Base-by-base conservation (phyloP, 164 flowering plant species). In the Echeveria elegans region DNA sequence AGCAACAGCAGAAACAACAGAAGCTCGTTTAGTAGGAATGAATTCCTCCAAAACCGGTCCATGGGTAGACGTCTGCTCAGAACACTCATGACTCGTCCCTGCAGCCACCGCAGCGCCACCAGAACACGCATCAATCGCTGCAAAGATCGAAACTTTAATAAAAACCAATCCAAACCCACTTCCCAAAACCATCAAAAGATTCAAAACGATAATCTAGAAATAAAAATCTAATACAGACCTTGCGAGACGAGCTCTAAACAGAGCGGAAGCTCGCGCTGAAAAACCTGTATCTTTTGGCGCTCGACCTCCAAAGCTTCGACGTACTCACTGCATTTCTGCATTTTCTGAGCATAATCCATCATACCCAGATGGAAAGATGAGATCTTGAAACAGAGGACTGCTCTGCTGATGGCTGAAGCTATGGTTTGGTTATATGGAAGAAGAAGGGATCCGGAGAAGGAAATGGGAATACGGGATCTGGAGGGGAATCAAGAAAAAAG, bases 261-360 rank as follows among this genome's bases (percentile, higher is more conserved):
- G 32, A 91, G 86, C 66, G 97, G 97, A n/a, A 91, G 86, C 69
- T 89, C 97, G 1, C 97, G 85, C 29, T 84, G 84, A 64, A 91
- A 91, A 60, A 89, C 94, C 45, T 80, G 85, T 63, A 91, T 87
- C 81, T 91, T 91, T 1, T 72, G 71, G 30, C 83, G 81, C 48
- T 91, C 97, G 70, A 82, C 87, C 48, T 87, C 89, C 9, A 91
- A 66, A 7, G 86, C 86, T 8, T 82, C 80, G 8, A 88, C 69
- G 53, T 89, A 86, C 10, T 83, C 83, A 26, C 74, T 77, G 37
- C 78, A 77, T 40, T 71, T 78, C 68, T 74, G 72, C 76, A 72
- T 65, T 59, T 84, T 78, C 24, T 80, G 78, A 0, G 73, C 11
- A 36, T 24, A 75, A 70, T 78, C 79, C 78, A 75, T 75, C 56